Evolutionary conservation across 2,329 filamentous ascomycete species (phyloP), one percentile per base, ranked within the genome.

Genomic region (Claviceps fusiformis): DNA sequence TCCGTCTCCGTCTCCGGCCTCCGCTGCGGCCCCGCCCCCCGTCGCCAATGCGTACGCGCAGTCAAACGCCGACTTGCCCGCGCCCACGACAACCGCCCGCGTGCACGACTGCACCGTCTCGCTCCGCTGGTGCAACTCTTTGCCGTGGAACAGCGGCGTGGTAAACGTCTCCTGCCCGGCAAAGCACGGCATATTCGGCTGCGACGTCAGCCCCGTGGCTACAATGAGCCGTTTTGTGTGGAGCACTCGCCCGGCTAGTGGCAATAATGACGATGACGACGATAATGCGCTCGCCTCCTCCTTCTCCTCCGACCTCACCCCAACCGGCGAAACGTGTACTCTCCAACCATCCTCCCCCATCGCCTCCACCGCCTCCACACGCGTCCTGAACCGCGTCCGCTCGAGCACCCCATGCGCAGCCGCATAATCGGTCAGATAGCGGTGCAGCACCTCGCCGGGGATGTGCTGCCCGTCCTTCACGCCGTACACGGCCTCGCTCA

Each of bases 61-160:
- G 61, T 84, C 81, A 62, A 73, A 81, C 0, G 79, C 79, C 2
- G 76, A 80, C 63, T 85, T 85, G 0, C 71, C 73, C 3, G 73
- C 77, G 2, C 81, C 81, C 1, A 82, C 67, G 1, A 84, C 72
- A 0, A 76, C 72, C 8, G 69, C 64, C 0, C 62, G 67, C 50
- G 69, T 67, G 8, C 66, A 62, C 0, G 63, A 60, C 13, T 63
- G 60, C 11, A 75, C 59, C 2, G 63, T 61, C 0, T 65, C 59
- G 0, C 66, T 63, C 24, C 69, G 58, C 29, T 66, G 61, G 15
- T 66, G 65, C 13, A 77, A 67, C n/a, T 76, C 69, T 45, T 68
- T 70, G 1, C 65, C 67, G 53, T 78, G 75, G 55, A 78, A 74
- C 0, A 77, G 52, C 0, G 69, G 68, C 0, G 61, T 64, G 0